Base-by-base conservation (phyloP, 345 rosid genomes). In the Tarenaya hassleriana region DNA sequence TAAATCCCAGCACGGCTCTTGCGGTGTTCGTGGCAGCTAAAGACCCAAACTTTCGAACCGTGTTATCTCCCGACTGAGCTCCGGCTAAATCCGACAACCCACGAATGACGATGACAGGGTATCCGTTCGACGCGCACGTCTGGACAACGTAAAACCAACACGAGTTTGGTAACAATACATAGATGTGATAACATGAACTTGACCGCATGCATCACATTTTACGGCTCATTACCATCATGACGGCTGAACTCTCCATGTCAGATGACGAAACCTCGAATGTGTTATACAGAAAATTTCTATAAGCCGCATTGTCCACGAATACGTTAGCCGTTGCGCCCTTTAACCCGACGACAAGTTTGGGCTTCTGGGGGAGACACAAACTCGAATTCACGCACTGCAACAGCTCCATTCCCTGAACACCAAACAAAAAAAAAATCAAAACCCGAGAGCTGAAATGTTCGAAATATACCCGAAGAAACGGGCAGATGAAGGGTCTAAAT, bases 161-260 rank as follows among this genome's bases (percentile, higher is more conserved):
- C 1, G n/a, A 17, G 10, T 5, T 14, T 14, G 14, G 51, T 5
- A 24, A 20, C 33, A 47, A 9, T 20, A 52, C 31, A 20, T 10
- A 51, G 29, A 31, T 42, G 16, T n/a, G 16, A 20, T 16, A 14
- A n/a, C 1, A 19, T 43, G 4, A 32, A 16, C 1, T 24, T 13
- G 4, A 35, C 34, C 7, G n/a, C 24, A 21, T 34, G 18, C 7
- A 8, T 32, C 5, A 7, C 10, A 17, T 1, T 18, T 13, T 7
- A 8, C n/a, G n/a, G 1, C 31, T 32, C 8, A 37, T 42, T 63
- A 65, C 81, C 81, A 71, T 77, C 10, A 66, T 79, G 27, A 73
- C 80, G 16, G 79, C 79, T 63, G 73, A 58, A 46, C 76, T 75
- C 72, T 77, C 88, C 78, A 67, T 75, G 8, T 81, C 81, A 0